Percentiles rank a stretch among this genome's conserved stretches.
These are phyloP conservation scores for Mimosa bimucronata DNA, from an alignment of 306 rosid genomes.

Conservation along the genomic window DNA sequence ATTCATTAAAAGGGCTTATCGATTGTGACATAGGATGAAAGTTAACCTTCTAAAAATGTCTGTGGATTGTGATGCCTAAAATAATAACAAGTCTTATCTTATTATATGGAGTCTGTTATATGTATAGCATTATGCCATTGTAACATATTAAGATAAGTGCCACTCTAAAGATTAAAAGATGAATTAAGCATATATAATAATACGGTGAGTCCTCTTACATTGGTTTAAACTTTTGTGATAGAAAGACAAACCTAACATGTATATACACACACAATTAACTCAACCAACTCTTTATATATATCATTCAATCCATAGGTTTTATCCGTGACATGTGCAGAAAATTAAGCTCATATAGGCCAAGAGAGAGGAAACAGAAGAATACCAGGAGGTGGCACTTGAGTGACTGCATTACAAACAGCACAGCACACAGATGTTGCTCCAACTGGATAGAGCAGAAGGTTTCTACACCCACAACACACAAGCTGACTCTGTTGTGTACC, in stretches of 20 bases:
- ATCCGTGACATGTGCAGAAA: neutral
- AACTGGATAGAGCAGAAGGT: constrained; percentile 85
- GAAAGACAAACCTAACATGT: no score
- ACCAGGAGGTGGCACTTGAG: constrained; percentile 97
- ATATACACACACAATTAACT: no score
- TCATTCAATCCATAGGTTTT: neutral
- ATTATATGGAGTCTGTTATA: neutral
- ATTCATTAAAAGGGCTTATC: no score
- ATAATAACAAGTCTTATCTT: neutral
- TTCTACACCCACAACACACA: constrained; percentile 96
- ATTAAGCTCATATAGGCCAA: neutral
- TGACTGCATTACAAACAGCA: constrained; percentile 99
- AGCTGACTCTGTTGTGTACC: constrained; percentile 96
- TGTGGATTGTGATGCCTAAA: no score
- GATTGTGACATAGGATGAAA: no score
- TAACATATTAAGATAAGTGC: no score
- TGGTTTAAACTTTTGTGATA: no score
- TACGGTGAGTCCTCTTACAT: no score
- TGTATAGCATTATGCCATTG: neutral
- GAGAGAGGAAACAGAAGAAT: constrained; percentile 32
- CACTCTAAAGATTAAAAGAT: no score
- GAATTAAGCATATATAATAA: no score
- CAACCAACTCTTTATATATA: neutral
- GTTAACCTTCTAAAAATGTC: no score
- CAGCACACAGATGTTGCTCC: constrained; percentile 98